Percentiles rank a stretch among this genome's conserved stretches.
Conservation (phyloP, 1,284 basidiomycete species). For the Cystobasidiaceae sp. region DNA sequence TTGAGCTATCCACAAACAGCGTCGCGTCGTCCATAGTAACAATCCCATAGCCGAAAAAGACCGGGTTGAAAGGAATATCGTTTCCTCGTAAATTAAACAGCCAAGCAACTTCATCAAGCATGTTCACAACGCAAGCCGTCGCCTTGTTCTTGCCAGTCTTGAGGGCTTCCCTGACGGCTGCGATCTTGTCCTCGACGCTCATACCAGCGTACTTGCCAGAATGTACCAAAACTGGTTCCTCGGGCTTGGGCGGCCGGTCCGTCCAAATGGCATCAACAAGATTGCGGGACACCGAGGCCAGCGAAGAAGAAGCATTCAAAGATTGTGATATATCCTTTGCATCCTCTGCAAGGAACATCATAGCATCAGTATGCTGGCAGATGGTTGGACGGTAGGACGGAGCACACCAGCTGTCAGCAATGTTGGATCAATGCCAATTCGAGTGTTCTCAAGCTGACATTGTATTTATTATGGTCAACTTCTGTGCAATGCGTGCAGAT, state of each 20-base stretch:
- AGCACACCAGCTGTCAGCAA: constrained; percentile 52
- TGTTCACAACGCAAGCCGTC: constrained; percentile 58
- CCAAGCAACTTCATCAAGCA: constrained; percentile 85
- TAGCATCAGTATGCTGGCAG: not conserved
- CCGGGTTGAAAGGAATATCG: constrained; percentile 80
- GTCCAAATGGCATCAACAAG: constrained; percentile 79
- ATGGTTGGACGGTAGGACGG: constrained; percentile 12
- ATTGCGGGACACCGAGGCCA: constrained; percentile 62
- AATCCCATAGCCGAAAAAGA: constrained; percentile 90
- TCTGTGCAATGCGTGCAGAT: constrained; percentile 21
- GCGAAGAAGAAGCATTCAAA: constrained; percentile 55
- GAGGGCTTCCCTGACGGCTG: constrained; percentile 61
- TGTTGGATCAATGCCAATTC: constrained; percentile 75
- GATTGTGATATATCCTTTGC: constrained; percentile 51
- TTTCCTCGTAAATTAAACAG: constrained; percentile 87
- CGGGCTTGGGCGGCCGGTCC: constrained; percentile 64
- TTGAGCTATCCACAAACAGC: constrained; percentile 67
- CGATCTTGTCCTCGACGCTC: constrained; percentile 62
- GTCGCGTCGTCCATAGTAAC: constrained; percentile 62
- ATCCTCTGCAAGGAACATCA: constrained; percentile 43
- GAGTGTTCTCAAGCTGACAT: constrained; percentile 57
- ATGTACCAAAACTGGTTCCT: constrained; percentile 65
- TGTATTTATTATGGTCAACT: too few relatives aligned
- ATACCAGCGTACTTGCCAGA: constrained; percentile 67
- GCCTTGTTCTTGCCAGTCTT: constrained; percentile 32